phyloP scores from a whole-genome alignment of 192 early-diverging fungal species.

The Umbelopsis sp. region DNA sequence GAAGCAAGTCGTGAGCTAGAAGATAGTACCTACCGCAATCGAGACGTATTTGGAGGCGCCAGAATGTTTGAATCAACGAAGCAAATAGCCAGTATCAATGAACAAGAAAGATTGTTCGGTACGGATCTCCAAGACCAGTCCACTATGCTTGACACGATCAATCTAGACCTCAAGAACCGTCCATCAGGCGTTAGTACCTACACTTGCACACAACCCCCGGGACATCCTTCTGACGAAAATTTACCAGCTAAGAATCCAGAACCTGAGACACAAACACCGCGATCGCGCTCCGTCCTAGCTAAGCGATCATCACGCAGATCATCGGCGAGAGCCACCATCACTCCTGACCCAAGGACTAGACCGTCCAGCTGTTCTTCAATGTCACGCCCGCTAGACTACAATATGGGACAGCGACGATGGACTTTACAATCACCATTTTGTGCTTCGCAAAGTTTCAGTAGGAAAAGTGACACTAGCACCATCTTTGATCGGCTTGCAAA shows the following conservation, averaged over 20 bases:
- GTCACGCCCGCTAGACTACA: neutral
- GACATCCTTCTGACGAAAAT: too few relatives aligned
- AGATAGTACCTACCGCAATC: too few relatives aligned
- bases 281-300: neutral
- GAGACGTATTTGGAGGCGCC: too few relatives aligned
- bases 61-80: too few relatives aligned
- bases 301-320: neutral
- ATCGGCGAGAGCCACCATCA: neutral
- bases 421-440: neutral
- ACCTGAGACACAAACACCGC: neutral
- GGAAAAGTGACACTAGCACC: neutral
- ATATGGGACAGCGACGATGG: neutral
- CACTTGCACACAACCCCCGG: too few relatives aligned
- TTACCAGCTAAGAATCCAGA: neutral
- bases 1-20: neutral
- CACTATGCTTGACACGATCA: neutral
- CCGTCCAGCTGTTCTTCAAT: neutral
- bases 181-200: too few relatives aligned
- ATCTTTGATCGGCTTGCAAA: conserved; percentile 5
- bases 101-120: neutral
- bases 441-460: neutral
- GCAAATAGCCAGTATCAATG: neutral
- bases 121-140: neutral
- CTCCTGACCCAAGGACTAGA: neutral
- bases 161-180: neutral